Base-by-base conservation (phyloP, 345 rosid genomes). In the Populus tremula region DNA sequence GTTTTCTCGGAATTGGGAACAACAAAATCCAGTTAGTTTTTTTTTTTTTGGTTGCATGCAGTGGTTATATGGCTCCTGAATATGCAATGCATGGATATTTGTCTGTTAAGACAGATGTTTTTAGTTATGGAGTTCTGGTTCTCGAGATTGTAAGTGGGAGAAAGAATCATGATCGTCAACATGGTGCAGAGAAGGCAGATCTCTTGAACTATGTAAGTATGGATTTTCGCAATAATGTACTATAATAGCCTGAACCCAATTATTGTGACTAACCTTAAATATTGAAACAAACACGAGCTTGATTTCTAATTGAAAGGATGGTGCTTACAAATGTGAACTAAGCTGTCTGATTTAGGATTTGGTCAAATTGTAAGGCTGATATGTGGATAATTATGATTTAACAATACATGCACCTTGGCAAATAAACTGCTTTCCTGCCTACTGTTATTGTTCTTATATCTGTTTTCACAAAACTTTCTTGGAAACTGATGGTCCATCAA, bases 31-130 rank as follows among this genome's bases (percentile, higher is more conserved):
- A 74, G 45, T 66, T 1, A 36, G 43, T 2, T 21, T 11, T 0
- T 10, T 72, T 39, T 71, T 83, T 33, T 33, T 33, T 33, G 35
- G 74, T 67, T 86, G 62, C 65, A 61, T 88, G 90, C 88, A 93
- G 97, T 80, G 97, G 97, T 79, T 94, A 94, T 72, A 94, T 94
- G 98, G 97, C 97, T 49, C 97, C 96, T 62, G 98, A 92, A 80
- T 94, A 94, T 87, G 97, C 93, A 7, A 21, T 92, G 79, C 94
- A 87, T 61, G 97, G 98, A 31, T 87, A 89, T 82, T 85, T 94
- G 78, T 94, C 97, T 0, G 93, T 90, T 79, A 94, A 85, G 77
- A 86, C 91, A 2, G 97, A 94, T 86, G 97, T 92, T 80, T 94
- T 92, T 80, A 92, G 98, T 84, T 94, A 81, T 38, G 97, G 98